phyloP scores from a whole-genome alignment of 768 basidiomycete genomes.

The Leccinum ochraceum region DNA sequence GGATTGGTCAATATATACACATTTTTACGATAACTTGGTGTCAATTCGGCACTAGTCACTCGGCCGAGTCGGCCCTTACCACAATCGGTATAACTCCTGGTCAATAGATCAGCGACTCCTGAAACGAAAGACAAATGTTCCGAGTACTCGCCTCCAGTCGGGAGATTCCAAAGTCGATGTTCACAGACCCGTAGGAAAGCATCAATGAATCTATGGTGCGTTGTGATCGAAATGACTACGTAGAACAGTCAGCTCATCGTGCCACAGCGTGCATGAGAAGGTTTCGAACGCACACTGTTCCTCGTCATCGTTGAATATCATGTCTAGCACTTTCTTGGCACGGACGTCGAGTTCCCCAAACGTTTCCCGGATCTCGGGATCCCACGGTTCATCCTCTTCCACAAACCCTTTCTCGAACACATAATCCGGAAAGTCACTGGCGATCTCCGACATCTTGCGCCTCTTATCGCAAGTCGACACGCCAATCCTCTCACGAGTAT shows the following conservation, averaged over 20 bases:
- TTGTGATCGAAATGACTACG: constrained; percentile 65
- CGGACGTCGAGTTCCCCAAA: constrained; percentile 31
- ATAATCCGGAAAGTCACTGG: constrained; percentile 48
- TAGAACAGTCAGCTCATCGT: neutral
- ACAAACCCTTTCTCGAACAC: constrained; percentile 55
- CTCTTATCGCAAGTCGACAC: constrained; percentile 75
- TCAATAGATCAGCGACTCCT: constrained; percentile 3
- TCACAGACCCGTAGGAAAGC: constrained; percentile 52
- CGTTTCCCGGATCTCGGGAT: constrained; percentile 54
- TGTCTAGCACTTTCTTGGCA: constrained; percentile 46
- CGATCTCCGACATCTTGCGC: constrained; percentile 49
- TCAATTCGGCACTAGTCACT: constrained; percentile 14
- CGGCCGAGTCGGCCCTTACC: constrained; percentile 12
- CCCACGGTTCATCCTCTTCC: constrained; percentile 67
- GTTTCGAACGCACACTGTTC: constrained; percentile 46
- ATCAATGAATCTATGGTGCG: constrained; percentile 63
- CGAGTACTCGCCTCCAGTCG: constrained; percentile 59
- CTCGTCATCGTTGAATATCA: constrained; percentile 48
- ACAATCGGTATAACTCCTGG: constrained; percentile 31
- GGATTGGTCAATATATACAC: neutral
- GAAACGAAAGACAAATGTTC: too few relatives aligned
- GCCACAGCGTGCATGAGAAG: neutral
- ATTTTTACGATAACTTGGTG: neutral
- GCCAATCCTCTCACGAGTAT: constrained; percentile 65
- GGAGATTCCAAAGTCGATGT: constrained; percentile 46